Percentiles rank a stretch among this genome's conserved stretches.
These are phyloP conservation scores for Ascocoryne sarcoides DNA, from an alignment of 2,329 filamentous ascomycete species.

Conservation along the genomic window DNA sequence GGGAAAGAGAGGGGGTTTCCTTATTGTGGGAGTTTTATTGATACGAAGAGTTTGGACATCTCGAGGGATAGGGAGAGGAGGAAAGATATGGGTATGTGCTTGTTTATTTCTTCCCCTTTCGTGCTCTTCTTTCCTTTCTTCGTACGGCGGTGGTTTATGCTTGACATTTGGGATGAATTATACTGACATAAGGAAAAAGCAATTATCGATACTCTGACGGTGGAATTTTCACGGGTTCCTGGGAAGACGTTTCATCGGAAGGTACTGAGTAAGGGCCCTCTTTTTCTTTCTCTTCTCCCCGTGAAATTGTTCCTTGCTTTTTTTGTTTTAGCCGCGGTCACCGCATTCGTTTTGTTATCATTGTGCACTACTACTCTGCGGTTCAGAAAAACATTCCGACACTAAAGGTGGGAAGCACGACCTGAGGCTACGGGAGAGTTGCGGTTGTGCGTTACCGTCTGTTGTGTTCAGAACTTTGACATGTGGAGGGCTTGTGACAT, in stretches of 20 bases:
- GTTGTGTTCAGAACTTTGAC: no score
- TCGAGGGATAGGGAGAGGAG: slow-evolving; percentile 54
- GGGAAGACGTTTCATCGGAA: slow-evolving; percentile 77
- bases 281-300: background rate
- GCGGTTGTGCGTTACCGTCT: no score
- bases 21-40: slow-evolving; percentile 77
- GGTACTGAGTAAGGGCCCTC: slow-evolving; percentile 49
- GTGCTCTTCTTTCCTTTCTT: no score
- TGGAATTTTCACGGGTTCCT: slow-evolving; percentile 63
- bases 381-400: no score
- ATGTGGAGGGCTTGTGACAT: no score
- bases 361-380: no score
- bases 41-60: slow-evolving; percentile 67
- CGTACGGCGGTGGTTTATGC: background rate
- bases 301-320: background rate
- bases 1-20: slow-evolving; percentile 51
- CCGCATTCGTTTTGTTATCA: background rate
- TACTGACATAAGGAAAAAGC: slow-evolving; percentile 28
- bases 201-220: slow-evolving; percentile 64
- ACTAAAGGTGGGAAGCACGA: no score
- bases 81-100: slow-evolving; percentile 40
- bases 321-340: slow-evolving; percentile 1
- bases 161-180: slow-evolving; percentile 2
- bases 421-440: no score
- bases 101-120: background rate